Evolutionary conservation across 768 basidiomycete species (phyloP).

Genomic region (Suillus occidentalis): DNA sequence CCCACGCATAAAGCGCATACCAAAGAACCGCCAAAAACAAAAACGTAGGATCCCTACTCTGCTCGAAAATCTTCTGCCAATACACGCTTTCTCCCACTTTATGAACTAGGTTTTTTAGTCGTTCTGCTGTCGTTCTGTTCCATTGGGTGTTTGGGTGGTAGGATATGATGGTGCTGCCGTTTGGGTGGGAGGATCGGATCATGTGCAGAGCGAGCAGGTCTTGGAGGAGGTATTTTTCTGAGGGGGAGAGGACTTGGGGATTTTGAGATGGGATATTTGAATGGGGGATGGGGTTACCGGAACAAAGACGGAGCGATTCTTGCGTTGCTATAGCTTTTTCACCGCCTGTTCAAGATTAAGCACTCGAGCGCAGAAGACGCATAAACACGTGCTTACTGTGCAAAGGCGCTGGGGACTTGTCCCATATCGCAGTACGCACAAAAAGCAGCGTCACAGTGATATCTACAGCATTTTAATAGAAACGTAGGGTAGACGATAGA

Average conservation of each 20-base stretch:
- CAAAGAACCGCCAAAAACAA: slow-evolving; percentile 45
- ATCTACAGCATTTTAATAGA: slow-evolving; percentile 30
- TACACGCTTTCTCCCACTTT: slow-evolving; percentile 37
- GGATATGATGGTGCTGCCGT: slow-evolving; percentile 34
- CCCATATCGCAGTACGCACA: slow-evolving; percentile 37
- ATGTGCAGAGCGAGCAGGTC: slow-evolving; percentile 42
- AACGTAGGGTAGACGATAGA: not conserved
- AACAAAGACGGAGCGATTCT: slow-evolving; percentile 16
- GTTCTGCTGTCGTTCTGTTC: slow-evolving; percentile 28
- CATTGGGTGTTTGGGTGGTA: slow-evolving; percentile 31
- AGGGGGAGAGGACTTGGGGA: slow-evolving; percentile 6
- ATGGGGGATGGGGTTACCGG: slow-evolving; percentile 5
- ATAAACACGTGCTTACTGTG: slow-evolving; percentile 16
- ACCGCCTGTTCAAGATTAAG: slow-evolving; percentile 15
- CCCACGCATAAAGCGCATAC: slow-evolving; percentile 65
- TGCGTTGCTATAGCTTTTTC: slow-evolving; percentile 13
- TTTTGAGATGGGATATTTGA: no score
- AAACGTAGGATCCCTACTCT: slow-evolving; percentile 34
- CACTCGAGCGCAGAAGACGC: not conserved
- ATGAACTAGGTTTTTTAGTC: slow-evolving; percentile 29
- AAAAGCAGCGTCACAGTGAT: slow-evolving; percentile 51
- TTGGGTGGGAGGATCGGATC: slow-evolving; percentile 28
- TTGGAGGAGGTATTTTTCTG: slow-evolving; percentile 27
- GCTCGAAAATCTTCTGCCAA: slow-evolving; percentile 33
- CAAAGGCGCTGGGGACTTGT: slow-evolving; percentile 18